Conservation (phyloP, 1,139 yeast species). For the Zygotorulaspora mrakii region DNA sequence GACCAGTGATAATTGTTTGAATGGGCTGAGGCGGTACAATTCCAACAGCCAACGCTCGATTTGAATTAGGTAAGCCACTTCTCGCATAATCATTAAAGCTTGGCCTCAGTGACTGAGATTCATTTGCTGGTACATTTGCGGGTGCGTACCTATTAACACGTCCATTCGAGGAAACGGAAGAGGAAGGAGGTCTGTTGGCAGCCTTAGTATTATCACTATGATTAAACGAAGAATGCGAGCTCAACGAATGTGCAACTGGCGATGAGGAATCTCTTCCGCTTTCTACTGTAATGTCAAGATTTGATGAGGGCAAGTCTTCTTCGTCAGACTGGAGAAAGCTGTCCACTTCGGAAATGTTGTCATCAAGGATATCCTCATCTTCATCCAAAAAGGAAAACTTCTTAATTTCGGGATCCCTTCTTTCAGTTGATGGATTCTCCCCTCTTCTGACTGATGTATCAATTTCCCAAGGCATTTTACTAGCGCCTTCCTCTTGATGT, state of each 20-base stretch:
- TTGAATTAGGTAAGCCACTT: background rate
- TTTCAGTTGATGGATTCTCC: too few species aligned
- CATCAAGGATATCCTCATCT: constrained; percentile 33
- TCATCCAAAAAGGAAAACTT: constrained; percentile 32
- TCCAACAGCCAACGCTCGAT: constrained; percentile 4
- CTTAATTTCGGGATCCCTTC: constrained; percentile 5
- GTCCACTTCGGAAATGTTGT: constrained; percentile 22
- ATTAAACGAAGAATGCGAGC: background rate
- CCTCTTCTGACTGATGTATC: too few species aligned
- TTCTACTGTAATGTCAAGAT: background rate
- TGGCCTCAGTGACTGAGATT: background rate
- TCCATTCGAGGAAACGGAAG: constrained; percentile 4
- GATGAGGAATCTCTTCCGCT: background rate
- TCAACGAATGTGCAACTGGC: background rate
- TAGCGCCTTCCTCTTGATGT: too few species aligned
- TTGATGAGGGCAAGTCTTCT: constrained; percentile 6
- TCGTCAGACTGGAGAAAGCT: constrained; percentile 32
- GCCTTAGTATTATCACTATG: background rate
- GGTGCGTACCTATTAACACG: background rate
- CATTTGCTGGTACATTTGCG: background rate
- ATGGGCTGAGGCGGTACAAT: constrained; percentile 19
- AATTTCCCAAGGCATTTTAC: constrained; percentile 16
- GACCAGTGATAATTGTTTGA: constrained; percentile 6
- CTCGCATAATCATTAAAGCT: background rate
- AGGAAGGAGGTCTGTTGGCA: background rate